Conservation (phyloP, 768 basidiomycete species). For the Ramaria rubella region DNA sequence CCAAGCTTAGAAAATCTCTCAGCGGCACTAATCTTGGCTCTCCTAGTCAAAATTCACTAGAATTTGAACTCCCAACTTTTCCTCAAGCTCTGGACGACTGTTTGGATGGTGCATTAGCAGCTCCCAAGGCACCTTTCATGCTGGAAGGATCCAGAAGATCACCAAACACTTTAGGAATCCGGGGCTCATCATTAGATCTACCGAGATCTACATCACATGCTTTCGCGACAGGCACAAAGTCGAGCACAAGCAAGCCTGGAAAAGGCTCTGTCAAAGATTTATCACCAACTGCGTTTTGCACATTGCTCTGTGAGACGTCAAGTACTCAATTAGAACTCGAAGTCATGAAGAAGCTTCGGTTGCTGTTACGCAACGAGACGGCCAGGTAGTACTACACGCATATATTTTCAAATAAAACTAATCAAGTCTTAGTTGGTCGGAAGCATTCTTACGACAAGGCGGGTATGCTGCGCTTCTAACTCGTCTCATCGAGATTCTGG, state of each 20-base stretch:
- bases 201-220: slow-evolving; percentile 41
- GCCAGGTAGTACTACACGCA: slow-evolving; percentile 42
- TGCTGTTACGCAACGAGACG: slow-evolving; percentile 87
- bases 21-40: slow-evolving; percentile 68
- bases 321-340: slow-evolving; percentile 80
- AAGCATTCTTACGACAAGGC: slow-evolving; percentile 73
- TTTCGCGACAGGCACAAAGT: slow-evolving; percentile 37
- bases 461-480: slow-evolving; percentile 84
- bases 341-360: slow-evolving; percentile 76
- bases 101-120: not conserved
- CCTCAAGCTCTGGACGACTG: slow-evolving; percentile 16
- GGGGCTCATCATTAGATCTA: slow-evolving; percentile 59
- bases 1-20: slow-evolving; percentile 62
- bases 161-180: slow-evolving; percentile 28
- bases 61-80: slow-evolving; percentile 26
- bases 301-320: slow-evolving; percentile 57
- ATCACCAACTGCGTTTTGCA: slow-evolving; percentile 61
- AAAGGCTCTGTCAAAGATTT: slow-evolving; percentile 56
- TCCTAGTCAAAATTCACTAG: slow-evolving; percentile 36
- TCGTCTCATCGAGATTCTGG: slow-evolving; percentile 82
- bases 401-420: not conserved
- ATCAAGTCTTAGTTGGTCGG: slow-evolving; percentile 64
- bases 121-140: slow-evolving; percentile 29
- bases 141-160: slow-evolving; percentile 7
- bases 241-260: slow-evolving; percentile 26